Conservation (phyloP, 2,329 filamentous ascomycete genomes). For the Plenodomus lindquistii region DNA sequence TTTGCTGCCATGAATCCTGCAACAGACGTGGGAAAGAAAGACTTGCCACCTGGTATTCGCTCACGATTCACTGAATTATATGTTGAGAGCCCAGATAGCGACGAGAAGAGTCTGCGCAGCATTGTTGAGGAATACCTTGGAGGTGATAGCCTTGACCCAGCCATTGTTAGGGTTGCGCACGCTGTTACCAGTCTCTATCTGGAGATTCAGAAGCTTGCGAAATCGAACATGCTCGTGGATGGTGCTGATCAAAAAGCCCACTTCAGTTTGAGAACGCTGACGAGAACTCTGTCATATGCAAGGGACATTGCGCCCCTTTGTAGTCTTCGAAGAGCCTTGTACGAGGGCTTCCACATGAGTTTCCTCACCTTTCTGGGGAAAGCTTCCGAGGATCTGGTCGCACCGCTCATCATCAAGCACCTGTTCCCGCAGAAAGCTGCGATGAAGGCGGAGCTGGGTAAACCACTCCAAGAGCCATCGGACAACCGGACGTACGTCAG, state of each 20-base stretch:
- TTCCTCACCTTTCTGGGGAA: constrained; percentile 88
- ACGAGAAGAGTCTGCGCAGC: constrained; percentile 81
- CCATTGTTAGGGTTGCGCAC: constrained; percentile 69
- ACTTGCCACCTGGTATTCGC: constrained; percentile 83
- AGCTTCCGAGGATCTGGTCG: constrained; percentile 76
- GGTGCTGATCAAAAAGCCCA: constrained; percentile 95
- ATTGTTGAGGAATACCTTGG: constrained; percentile 90
- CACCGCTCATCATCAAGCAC: constrained; percentile 79
- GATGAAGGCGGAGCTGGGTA: constrained; percentile 72
- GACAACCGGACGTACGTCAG: constrained; percentile 80
- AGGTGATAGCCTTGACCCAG: constrained; percentile 66
- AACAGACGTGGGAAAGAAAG: constrained; percentile 94
- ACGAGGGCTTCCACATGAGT: constrained; percentile 97
- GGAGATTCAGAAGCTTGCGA: constrained; percentile 79
- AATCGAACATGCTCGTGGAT: constrained; percentile 85
- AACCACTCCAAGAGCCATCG: constrained; percentile 74
- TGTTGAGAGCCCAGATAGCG: constrained; percentile 84
- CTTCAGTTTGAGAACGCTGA: constrained; percentile 93
- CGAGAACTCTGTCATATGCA: constrained; percentile 85
- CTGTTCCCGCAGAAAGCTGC: constrained; percentile 74
- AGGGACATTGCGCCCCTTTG: constrained; percentile 82
- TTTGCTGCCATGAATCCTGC: constrained; percentile 99
- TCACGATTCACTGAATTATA: constrained; percentile 96
- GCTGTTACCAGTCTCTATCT: constrained; percentile 88
- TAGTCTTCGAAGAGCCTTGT: constrained; percentile 81